Evolutionary conservation across 164 flowering plant species (phyloP).

Genomic region (Liriodendron chinense): DNA sequence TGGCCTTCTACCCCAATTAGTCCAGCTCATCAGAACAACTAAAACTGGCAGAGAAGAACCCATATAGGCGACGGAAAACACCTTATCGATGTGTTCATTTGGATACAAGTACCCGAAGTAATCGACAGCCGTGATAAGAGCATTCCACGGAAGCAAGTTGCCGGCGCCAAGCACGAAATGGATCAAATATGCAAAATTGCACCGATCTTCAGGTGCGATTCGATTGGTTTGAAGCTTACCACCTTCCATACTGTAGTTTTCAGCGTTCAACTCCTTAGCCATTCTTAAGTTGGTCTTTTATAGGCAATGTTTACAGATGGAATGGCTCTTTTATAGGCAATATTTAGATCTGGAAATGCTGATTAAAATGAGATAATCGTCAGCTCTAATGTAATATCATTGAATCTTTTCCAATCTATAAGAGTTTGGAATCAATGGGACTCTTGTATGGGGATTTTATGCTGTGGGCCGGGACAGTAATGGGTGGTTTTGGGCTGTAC

Average conservation of each 20-base stretch:
- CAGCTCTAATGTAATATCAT: not conserved
- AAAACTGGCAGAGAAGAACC: conserved; percentile 57
- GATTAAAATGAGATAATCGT: not conserved
- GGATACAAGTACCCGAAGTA: conserved; percentile 76
- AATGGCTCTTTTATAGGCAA: no score
- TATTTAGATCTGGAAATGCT: not conserved
- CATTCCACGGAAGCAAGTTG: conserved; percentile 90
- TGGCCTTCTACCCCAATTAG: conserved; percentile 28
- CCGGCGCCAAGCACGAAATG: conserved; percentile 86
- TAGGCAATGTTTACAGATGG: not conserved
- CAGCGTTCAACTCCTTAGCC: not conserved
- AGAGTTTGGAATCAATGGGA: not conserved
- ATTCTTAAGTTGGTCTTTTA: not conserved
- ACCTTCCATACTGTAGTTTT: conserved; percentile 15
- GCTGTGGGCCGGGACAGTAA: conserved; percentile 1
- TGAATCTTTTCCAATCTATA: not conserved
- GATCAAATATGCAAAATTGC: conserved; percentile 55
- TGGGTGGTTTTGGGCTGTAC: not conserved
- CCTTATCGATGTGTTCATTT: conserved; percentile 54
- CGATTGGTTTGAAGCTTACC: conserved; percentile 10
- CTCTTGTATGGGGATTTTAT: not conserved
- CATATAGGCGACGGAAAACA: conserved; percentile 82
- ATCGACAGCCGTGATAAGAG: conserved; percentile 80
- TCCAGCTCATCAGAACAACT: conserved; percentile 35
- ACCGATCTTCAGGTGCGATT: conserved; percentile 37